Base-by-base conservation (phyloP, 768 basidiomycete species). In the Neoboletus magnificus region DNA sequence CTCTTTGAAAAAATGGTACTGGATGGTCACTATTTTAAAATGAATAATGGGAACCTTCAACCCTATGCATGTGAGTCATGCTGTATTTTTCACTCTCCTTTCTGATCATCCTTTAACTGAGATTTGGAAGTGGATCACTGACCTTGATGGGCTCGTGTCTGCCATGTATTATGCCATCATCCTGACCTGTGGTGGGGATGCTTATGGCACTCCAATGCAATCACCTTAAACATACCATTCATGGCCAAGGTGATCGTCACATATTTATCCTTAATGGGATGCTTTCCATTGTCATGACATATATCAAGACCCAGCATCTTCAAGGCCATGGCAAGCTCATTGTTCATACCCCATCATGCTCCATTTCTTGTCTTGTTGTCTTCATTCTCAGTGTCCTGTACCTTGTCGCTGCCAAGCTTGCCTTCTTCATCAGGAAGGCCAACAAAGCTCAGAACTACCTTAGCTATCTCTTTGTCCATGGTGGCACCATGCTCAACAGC, bases 141-240 rank as follows among this genome's bases (percentile, higher is more conserved):
- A 64, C 3, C 42, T 59, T 0, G 43, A 55, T 25, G 43, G 56
- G 4, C 50, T 66, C 0, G 29, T 63, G 0, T 56, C 42, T 0
- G 45, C 48, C 13, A 53, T 56, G 41, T 66, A 53, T 30, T 56
- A 56, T 22, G 48, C 51, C 6, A 30, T 65, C 0, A 47, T 58
- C 3, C 10, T 56, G 5, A 61, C 56, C 0, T 66, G 65, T 59
- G 62, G 53, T 3, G 62, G 65, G 0, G 59, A 54, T 0, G 55
- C 60, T 1, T 6, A 56, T 0, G 65, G 62, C 1, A 62, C 54
- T 0, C 62, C n/a, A 66, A 39, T 52, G 59, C 6, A 47, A 66
- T 2, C 52, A 61, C 22, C 25, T 66, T 3, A 25, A 51, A 5
- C 58, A 56, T 7, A 30, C 50, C 8, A 45, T 64, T 10, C 23